phyloP scores from a whole-genome alignment of 73 alveolate genomes.

The Paramecium bursaria region DNA sequence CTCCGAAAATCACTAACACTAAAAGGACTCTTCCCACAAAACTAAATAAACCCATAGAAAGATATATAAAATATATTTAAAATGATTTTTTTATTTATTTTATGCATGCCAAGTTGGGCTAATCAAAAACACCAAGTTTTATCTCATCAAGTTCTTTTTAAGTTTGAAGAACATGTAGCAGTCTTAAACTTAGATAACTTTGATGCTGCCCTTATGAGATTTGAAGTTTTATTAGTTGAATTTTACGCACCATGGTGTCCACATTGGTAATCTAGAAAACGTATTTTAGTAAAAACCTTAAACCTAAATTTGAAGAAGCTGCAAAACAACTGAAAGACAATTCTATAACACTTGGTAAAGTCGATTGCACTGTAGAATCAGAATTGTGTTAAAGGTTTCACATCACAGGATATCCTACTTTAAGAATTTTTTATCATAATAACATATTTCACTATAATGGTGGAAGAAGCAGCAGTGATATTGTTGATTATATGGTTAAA shows the following conservation, averaged over 20 bases:
- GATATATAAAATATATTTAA: too few relatives aligned
- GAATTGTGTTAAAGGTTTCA: neutral
- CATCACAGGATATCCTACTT: slow-evolving; percentile 51
- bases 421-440: slow-evolving; percentile 53
- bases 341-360: slow-evolving; percentile 25
- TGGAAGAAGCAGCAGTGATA: neutral
- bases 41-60: neutral
- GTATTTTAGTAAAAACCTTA: neutral
- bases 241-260: slow-evolving; percentile 64
- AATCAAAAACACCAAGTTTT: slow-evolving; percentile 11
- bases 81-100: too few relatives aligned
- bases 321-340: neutral
- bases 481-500: neutral
- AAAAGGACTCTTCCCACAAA: slow-evolving; percentile 38
- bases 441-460: slow-evolving; percentile 10
- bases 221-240: slow-evolving; percentile 16
- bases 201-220: slow-evolving; percentile 60
- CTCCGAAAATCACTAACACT: neutral
- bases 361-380: slow-evolving; percentile 35
- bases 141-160: slow-evolving; percentile 27
- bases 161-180: neutral
- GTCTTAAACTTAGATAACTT: neutral
- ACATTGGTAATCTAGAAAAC: slow-evolving; percentile 11
- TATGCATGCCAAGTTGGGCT: too few relatives aligned
- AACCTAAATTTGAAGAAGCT: slow-evolving; percentile 34